These are phyloP conservation scores for Eimeria maxima DNA, from an alignment of 169 alveolate genomes.

Conservation along the genomic window DNA sequence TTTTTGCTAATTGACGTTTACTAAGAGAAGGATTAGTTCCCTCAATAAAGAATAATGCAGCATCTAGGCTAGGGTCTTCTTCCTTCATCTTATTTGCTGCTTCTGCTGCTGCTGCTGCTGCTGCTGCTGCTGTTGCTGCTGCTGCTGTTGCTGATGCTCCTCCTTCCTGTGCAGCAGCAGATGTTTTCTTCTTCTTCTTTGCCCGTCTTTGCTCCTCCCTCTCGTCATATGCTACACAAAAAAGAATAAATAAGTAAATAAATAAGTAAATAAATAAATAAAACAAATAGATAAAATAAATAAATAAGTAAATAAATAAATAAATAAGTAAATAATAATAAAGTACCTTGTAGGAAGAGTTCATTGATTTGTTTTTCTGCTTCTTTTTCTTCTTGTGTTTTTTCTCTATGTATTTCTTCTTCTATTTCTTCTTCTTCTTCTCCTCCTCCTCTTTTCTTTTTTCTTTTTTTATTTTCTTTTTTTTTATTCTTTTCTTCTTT, in stretches of 20 bases:
- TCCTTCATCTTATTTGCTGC: background rate
- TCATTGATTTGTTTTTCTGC: background rate
- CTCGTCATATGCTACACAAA: no score
- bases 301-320: background rate
- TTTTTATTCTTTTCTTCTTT: background rate
- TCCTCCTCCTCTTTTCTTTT: background rate
- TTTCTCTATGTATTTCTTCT: background rate
- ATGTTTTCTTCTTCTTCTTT: no score
- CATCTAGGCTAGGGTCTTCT: conserved; percentile 14
- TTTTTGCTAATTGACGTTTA: conserved; percentile 41
- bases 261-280: background rate
- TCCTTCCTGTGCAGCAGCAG: no score
- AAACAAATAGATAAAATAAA: background rate
- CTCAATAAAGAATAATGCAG: conserved; percentile 60
- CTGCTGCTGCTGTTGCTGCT: background rate
- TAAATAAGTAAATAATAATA: background rate
- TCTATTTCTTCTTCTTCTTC: no score
- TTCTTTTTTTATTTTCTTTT: background rate
- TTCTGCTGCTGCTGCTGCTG: background rate
- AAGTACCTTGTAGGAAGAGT: background rate
- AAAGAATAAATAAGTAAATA: no score
- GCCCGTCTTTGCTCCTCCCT: no score
- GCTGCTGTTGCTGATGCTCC: no score
- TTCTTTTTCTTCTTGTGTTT: background rate
- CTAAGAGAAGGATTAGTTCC: conserved; percentile 6